Base-by-base conservation (phyloP, 2,329 filamentous ascomycete species). In the Pseudopyrenochaeta lycopersici region DNA sequence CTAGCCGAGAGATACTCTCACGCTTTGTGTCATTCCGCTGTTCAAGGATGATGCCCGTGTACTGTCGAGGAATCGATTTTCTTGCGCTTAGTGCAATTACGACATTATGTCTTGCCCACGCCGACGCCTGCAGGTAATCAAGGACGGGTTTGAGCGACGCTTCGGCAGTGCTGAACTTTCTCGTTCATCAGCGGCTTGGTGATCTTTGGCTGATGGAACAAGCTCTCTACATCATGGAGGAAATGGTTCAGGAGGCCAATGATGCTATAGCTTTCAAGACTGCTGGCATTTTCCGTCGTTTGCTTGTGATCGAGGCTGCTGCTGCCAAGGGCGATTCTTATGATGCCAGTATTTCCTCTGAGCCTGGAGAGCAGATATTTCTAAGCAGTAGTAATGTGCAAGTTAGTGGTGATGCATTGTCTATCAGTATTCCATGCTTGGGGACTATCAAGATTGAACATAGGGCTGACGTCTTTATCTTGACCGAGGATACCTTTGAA, bases 41-140 rank as follows among this genome's bases (percentile, higher is more conserved):
- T 10, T 56, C 39, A 31, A 60, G 62, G 15, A 14, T 21, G 14
- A 52, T 38, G 7, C 27, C 15, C 4, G 52, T 40, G 30, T 66
- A 56, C 32, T 64, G 61, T 35, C 57, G 63, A 3, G 59, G 48
- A 15, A 15, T 56, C 5, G 63, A 66, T 12, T 66, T 56, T 23
- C 31, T 63, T 27, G 62, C 61, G 20, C 57, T 64, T 32, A 58
- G 57, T 14, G 63, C 63, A 1, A 76, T 54, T 9, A 50, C 47
- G 2, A 45, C 53, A 2, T 31, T 67, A 4, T 58, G 55, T 41
- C 17, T 66, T 15, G 62, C 58, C 4, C 60, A 63, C 30, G 60
- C 61, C 35, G 36, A 55, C 29, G 32, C 51, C 17, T 38, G 39
- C 10, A 41, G 45, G 35, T 27, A 7, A 9, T 7, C 38, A n/a